Evolutionary conservation across 2,329 filamentous ascomycete species (phyloP).

Genomic region (Microascus cirrosus): DNA sequence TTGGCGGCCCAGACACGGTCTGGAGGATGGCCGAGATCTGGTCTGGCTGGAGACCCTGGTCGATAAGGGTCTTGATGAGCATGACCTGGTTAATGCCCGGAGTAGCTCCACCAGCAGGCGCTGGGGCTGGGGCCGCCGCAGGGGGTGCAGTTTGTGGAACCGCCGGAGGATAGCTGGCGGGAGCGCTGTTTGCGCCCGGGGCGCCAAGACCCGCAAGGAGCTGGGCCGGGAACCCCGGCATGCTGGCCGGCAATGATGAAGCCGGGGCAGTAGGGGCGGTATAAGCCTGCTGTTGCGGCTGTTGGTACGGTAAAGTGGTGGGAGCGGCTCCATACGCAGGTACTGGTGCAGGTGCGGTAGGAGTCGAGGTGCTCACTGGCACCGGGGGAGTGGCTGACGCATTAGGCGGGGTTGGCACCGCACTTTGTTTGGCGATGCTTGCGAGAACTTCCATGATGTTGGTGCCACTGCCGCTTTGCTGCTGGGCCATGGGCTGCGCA

Average conservation of each 20-base stretch:
- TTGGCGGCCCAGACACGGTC: slow-evolving; percentile 29
- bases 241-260: neutral
- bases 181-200: slow-evolving; percentile 14
- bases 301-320: slow-evolving; percentile 15
- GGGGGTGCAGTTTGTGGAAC: slow-evolving; percentile 38
- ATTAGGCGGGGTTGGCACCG: slow-evolving; percentile 26
- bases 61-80: slow-evolving; percentile 63
- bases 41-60: slow-evolving; percentile 66
- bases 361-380: slow-evolving; percentile 18
- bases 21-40: slow-evolving; percentile 56
- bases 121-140: slow-evolving; percentile 21
- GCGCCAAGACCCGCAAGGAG: slow-evolving; percentile 11
- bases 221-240: neutral
- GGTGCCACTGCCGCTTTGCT: slow-evolving; percentile 4
- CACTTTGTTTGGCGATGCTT: slow-evolving; percentile 69
- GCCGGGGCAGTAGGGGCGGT: slow-evolving; percentile 10
- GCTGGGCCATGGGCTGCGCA: slow-evolving; percentile 11
- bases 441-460: slow-evolving; percentile 57
- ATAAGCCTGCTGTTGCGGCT: slow-evolving; percentile 7
- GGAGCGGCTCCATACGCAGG: slow-evolving; percentile 23
- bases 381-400: slow-evolving; percentile 1
- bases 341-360: slow-evolving; percentile 25
- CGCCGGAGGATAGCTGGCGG: slow-evolving; percentile 44
- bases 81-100: slow-evolving; percentile 49
- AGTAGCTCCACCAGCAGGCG: slow-evolving; percentile 17